These are phyloP conservation scores for Thalassiosira pacifica DNA, from an alignment of 352 stramenopile species.

Conservation along the genomic window DNA sequence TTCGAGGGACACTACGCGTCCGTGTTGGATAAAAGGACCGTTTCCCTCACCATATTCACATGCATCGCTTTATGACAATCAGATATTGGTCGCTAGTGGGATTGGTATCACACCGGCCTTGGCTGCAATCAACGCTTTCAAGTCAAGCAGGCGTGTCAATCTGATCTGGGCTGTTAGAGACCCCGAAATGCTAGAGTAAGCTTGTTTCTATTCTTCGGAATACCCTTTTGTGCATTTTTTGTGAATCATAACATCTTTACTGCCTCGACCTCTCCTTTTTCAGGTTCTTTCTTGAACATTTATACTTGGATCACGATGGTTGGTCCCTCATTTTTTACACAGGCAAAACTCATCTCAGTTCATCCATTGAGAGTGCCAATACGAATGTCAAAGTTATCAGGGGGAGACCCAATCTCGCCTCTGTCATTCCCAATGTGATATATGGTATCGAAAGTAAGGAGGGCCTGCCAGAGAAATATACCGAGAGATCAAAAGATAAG, in stretches of 20 bases:
- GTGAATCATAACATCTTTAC: too few relatives aligned
- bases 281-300: conserved; percentile 65
- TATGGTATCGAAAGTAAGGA: conserved; percentile 58
- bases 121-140: conserved; percentile 61
- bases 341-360: conserved; percentile 42
- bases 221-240: conserved; percentile 6
- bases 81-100: conserved; percentile 69
- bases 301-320: conserved; percentile 62
- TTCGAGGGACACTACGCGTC: conserved; percentile 57
- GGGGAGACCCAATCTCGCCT: conserved; percentile 47
- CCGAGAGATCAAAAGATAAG: conserved; percentile 7
- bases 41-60: conserved; percentile 67
- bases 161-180: conserved; percentile 68
- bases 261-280: too few relatives aligned
- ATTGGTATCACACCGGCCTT: conserved; percentile 71
- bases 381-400: conserved; percentile 62
- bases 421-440: conserved; percentile 68
- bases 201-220: not conserved
- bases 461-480: conserved; percentile 52
- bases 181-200: conserved; percentile 47
- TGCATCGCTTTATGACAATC: conserved; percentile 64
- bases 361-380: conserved; percentile 23
- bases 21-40: conserved; percentile 69
- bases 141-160: conserved; percentile 59
- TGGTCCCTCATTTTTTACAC: conserved; percentile 74